Evolutionary conservation across 83 land plant species (phyloP), one percentile per base, ranked within the genome.

Genomic region (Isoetes engelmannii): DNA sequence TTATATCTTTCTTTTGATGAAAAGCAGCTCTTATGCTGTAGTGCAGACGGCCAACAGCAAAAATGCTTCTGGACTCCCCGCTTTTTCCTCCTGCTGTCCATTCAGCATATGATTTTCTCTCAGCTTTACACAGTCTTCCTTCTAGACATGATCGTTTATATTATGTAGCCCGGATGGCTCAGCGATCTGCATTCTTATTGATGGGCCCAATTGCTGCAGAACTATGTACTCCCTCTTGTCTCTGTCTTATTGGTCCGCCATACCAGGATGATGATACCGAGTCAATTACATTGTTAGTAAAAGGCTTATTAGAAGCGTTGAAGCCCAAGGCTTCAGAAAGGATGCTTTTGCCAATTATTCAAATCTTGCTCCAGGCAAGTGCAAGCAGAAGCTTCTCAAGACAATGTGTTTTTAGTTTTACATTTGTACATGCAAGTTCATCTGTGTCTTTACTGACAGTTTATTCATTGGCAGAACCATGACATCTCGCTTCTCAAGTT

Each of bases 151-250:
- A 81, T 8, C 82, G 84, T 41, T 83, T 89, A 57, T 74, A 67
- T 15, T 85, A 83, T 87, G 83, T 81, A 67, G 89, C 97, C 45
- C 83, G 73, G 66, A 77, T 89, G 69, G 91, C 91, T 17, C 82
- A 70, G 49, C 70, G 69, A 56, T 89, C 86, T 41, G 95, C 89
- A 47, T 72, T 92, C 44, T 77, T 69, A 69, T 48, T 65, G 45
- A 82, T 92, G 85, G 97, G 97, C 50, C 6, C 82, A 44, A 63
- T 82, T 63, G 84, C 92, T 45, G 81, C 92, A 75, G 91, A 92
- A 79, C 82, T 85, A 82, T 89, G 95, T 72, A 82, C 80, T 5
- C 71, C 92, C 6, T 77, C 64, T 55, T 87, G 91, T 71, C 62
- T 92, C 13, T 82, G 86, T 6, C 75, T 89, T 21, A 58, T 89